Conservation (phyloP, 202 grass and related monocot genomes). For the Elaeis oleifera region DNA sequence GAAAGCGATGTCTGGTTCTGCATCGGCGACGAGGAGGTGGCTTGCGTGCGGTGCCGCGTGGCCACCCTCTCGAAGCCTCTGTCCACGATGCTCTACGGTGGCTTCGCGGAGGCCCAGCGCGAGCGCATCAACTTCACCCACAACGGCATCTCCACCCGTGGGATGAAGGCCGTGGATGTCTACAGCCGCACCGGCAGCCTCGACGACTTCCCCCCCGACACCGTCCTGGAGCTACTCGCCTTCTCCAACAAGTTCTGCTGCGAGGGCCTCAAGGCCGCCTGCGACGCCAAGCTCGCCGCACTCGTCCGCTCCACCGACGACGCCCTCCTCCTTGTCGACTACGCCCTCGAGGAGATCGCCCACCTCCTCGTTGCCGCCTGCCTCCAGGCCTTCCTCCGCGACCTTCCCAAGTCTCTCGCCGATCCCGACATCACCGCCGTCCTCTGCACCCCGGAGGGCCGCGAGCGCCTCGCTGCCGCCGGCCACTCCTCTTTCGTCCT, state of each 20-base stretch:
- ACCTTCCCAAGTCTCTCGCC: slow-evolving; percentile 65
- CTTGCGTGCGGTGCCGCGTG: slow-evolving; percentile 77
- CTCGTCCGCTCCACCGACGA: slow-evolving; percentile 50
- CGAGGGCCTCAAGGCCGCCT: slow-evolving; percentile 61
- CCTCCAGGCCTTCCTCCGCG: slow-evolving; percentile 87
- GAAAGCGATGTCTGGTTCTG: slow-evolving; percentile 75
- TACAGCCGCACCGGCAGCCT: slow-evolving; percentile 52
- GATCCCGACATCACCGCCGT: slow-evolving; percentile 53
- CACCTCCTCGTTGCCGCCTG: slow-evolving; percentile 66
- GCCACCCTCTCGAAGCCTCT: slow-evolving; percentile 69
- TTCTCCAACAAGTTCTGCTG: slow-evolving; percentile 98
- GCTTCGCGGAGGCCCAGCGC: slow-evolving; percentile 73
- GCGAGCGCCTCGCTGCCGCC: slow-evolving; percentile 46
- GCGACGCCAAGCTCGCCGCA: slow-evolving; percentile 62
- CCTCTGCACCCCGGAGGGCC: slow-evolving; percentile 71
- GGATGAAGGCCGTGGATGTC: slow-evolving; percentile 59
- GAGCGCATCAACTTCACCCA: slow-evolving; percentile 71
- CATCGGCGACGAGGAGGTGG: slow-evolving; percentile 71
- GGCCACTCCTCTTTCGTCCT: slow-evolving; percentile 75
- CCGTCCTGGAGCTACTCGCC: slow-evolving; percentile 58
- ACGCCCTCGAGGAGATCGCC: slow-evolving; percentile 70
- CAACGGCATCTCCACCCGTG: slow-evolving; percentile 57
- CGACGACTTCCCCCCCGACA: slow-evolving; percentile 46
- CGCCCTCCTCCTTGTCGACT: slow-evolving; percentile 58
- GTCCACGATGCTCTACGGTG: slow-evolving; percentile 75